Conservation (phyloP, 176 grass and related monocot species). For the Bothriochloa decipiens region DNA sequence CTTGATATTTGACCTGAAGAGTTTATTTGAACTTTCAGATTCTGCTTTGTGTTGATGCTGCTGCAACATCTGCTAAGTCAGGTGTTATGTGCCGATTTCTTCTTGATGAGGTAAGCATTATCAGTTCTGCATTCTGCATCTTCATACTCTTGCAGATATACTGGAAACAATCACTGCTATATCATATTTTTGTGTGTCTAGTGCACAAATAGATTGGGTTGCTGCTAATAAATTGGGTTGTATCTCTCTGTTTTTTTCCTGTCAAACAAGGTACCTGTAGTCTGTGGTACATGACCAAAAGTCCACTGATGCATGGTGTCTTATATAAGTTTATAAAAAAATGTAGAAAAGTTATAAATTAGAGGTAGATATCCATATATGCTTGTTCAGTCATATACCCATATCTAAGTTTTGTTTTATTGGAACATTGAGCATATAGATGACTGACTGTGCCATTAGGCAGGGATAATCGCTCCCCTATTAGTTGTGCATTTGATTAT, state of each 20-base stretch:
- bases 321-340: too few species aligned
- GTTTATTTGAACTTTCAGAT: constrained; percentile 61
- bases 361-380: background rate
- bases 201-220: constrained; percentile 34
- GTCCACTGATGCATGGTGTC: background rate
- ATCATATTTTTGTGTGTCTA: constrained; percentile 2
- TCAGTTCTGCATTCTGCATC: constrained; percentile 9
- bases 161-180: background rate
- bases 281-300: constrained; percentile 1
- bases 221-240: background rate
- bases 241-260: background rate
- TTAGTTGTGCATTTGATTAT: constrained; percentile 27
- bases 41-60: constrained; percentile 91
- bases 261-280: background rate
- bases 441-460: background rate
- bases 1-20: constrained; percentile 41
- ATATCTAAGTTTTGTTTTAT: background rate
- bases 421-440: background rate
- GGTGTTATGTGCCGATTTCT: constrained; percentile 82
- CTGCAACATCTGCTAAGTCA: constrained; percentile 78
- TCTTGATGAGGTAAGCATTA: constrained; percentile 67
- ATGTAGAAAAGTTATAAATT: background rate
- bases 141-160: background rate
- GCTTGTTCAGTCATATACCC: background rate
- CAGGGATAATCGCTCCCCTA: background rate